These are phyloP conservation scores for Mycena indigotica DNA, from an alignment of 768 basidiomycete species.

Conservation along the genomic window DNA sequence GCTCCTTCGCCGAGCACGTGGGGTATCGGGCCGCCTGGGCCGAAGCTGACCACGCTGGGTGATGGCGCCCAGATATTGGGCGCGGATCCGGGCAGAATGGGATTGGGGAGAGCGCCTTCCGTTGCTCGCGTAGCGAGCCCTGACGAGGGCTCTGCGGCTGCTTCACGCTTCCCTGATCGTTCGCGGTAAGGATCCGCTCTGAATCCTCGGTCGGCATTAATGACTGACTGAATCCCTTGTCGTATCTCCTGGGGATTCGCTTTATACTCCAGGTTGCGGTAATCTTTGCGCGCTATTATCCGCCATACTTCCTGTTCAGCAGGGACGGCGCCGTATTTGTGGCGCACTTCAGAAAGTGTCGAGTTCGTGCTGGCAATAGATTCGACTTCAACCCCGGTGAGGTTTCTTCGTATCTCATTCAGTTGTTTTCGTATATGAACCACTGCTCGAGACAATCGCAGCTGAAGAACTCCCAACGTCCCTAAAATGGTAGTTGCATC, in stretches of 20 bases:
- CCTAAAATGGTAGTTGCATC: too few species aligned
- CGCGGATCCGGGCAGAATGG: not conserved
- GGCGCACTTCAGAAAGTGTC: slow-evolving; percentile 1
- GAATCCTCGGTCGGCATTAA: too few species aligned
- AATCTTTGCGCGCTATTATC: not conserved
- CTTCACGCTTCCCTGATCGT: not conserved
- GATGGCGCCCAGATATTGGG: not conserved
- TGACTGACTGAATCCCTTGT: too few species aligned
- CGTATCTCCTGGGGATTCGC: too few species aligned
- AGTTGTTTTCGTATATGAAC: not conserved
- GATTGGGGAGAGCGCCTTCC: too few species aligned
- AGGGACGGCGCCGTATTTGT: not conserved
- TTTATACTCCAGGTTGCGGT: not conserved
- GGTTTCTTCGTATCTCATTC: not conserved
- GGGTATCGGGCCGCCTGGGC: not conserved
- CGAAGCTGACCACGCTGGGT: not conserved
- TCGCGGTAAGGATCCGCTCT: not conserved
- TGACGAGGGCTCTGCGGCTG: too few species aligned
- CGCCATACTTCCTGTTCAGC: not conserved
- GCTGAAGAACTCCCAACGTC: not conserved
- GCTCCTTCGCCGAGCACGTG: not conserved
- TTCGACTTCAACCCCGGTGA: not conserved
- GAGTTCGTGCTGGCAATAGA: not conserved
- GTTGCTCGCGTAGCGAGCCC: too few species aligned
- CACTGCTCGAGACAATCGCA: not conserved